Evolutionary conservation across 495 filamentous ascomycete genomes (phyloP).

Genomic region (Aspergillus diversus): DNA sequence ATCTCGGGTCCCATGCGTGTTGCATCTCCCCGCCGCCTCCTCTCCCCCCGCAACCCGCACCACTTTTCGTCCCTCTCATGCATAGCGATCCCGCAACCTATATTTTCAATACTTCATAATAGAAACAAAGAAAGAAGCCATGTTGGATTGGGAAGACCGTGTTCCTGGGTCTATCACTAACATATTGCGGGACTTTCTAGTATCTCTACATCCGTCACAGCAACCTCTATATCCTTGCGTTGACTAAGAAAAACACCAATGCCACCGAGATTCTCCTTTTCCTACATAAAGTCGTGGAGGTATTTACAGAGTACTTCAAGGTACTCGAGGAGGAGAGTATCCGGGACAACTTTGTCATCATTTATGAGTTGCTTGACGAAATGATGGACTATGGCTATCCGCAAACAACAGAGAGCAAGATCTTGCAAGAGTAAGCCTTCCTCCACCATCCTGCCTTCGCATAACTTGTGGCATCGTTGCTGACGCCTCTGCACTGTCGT

Average conservation of each 20-base stretch:
- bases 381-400: constrained; percentile 99
- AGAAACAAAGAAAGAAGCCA: neutral
- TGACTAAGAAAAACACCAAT: constrained; percentile 99
- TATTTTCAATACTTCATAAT: neutral
- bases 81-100: neutral
- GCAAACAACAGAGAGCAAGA: constrained; percentile 98
- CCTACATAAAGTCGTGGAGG: constrained; percentile 97
- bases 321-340: constrained; percentile 99
- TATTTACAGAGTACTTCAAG: constrained; percentile 99
- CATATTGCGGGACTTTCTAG: constrained; percentile 43
- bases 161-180: constrained; percentile 1
- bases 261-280: constrained; percentile 98
- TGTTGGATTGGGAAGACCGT: neutral
- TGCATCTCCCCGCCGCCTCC: constrained; percentile 18
- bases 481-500: too few species aligned
- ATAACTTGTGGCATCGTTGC: too few species aligned
- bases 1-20: constrained; percentile 9
- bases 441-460: too few species aligned
- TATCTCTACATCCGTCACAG: constrained; percentile 99
- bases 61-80: neutral
- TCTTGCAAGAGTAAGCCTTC: constrained; percentile 79
- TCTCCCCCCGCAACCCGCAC: constrained; percentile 21
- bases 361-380: constrained; percentile 98
- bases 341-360: constrained; percentile 98
- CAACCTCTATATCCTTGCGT: constrained; percentile 97